Evolutionary conservation across 129 eudicot genomes (phyloP), one percentile per base, ranked within the genome.

Genomic region (Heracleum sosnowskyi): DNA sequence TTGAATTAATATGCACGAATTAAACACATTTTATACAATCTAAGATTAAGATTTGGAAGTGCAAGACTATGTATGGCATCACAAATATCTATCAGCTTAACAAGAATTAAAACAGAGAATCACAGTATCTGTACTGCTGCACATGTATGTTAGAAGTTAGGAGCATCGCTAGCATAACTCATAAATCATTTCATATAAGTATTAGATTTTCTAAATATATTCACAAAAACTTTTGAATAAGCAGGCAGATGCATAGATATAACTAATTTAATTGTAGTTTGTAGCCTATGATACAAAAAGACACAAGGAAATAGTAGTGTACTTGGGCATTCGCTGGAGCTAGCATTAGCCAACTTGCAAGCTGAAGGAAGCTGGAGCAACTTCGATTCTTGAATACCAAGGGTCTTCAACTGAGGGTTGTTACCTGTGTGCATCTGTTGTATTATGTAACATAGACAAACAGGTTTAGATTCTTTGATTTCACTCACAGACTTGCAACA

Each of bases 301-400:
- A 60, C 33, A 53, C 63, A 60, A 11, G 68, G 33, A 8, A 60
- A 60, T 10, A 60, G 68, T n/a, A 60, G 64, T 17, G 49, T 83
- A 88, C 90, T 84, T 24, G 92, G 92, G 74, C 92, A 88, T 0
- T 88, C 82, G 42, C 55, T n/a, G 44, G 81, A 18, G 63, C 78
- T 81, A 44, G 88, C 90, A 66, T 86, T 86, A n/a, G 81, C 66
- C 18, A 88, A 45, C 45, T 82, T 84, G 77, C 92, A 88, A 53
- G 81, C 87, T 28, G 89, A 75, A 46, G 92, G 89, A 31, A 88
- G 77, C 87, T 88, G 89, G 40, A 88, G 81, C 79, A 88, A 73
- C 34, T 78, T 81, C 35, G 79, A 37, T 72, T 88, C 92, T 45
- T 83, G 81, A 35, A 88, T 79, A 0, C 89, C 47, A 11, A 51